Evolutionary conservation across 495 filamentous ascomycete species (phyloP).

Genomic region (Podospora comata): DNA sequence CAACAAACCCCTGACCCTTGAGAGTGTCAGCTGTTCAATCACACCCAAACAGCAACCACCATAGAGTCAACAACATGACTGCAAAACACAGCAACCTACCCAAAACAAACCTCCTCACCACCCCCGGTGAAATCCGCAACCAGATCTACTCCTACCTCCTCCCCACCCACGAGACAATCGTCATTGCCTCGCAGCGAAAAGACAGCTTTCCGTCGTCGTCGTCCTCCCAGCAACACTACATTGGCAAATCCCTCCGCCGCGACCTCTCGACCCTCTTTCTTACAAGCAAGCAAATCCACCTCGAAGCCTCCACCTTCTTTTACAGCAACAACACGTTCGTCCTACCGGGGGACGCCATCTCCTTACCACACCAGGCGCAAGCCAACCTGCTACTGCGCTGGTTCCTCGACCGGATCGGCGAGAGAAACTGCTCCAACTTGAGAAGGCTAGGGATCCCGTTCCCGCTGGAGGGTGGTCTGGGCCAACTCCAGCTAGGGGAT

Average conservation of each 20-base stretch:
- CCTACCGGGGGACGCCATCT: conserved; percentile 1
- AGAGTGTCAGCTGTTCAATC: background rate
- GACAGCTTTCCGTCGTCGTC: background rate
- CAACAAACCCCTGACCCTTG: background rate
- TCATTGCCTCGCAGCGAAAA: conserved; percentile 3
- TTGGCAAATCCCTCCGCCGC: conserved; percentile 12
- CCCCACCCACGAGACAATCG: conserved; percentile 11
- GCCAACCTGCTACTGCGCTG: conserved; percentile 20
- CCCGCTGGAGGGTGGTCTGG: background rate
- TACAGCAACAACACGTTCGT: conserved; percentile 19
- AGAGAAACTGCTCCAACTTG: conserved; percentile 10
- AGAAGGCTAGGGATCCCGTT: background rate
- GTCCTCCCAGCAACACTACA: background rate
- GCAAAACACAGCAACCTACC: background rate
- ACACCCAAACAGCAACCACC: background rate
- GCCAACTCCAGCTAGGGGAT: background rate
- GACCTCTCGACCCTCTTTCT: conserved; percentile 16
- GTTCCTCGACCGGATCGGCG: conserved; percentile 24
- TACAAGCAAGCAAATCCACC: conserved; percentile 15
- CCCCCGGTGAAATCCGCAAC: conserved; percentile 25
- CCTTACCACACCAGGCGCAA: conserved; percentile 16
- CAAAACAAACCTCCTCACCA: conserved; percentile 8
- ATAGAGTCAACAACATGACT: background rate
- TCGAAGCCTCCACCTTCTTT: conserved; percentile 19
- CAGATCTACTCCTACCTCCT: conserved; percentile 22